Evolutionary conservation across 83 land plant species (phyloP), one percentile per base, ranked within the genome.

Genomic region (Larix sibirica): DNA sequence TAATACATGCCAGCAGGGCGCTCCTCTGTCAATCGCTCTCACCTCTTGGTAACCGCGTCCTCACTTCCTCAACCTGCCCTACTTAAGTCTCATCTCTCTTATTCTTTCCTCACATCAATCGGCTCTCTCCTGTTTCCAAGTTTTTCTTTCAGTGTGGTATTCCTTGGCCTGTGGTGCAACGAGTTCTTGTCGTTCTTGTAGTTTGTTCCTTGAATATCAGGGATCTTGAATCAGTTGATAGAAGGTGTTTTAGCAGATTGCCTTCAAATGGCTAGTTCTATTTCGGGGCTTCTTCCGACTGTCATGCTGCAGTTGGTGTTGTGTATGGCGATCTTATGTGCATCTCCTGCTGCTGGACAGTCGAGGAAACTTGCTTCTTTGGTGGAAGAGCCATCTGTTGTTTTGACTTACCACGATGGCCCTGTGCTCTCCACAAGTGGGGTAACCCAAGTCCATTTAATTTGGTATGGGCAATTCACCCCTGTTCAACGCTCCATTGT

Each of bases 391-490:
- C 89, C 82, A 42, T 88, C 89, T 3, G 62, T 89, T 1, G 47
- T 83, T 0, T 62, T 89, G 38, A 81, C 84, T 42, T 89, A 89
- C 85, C 91, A 89, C 83, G 83, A 87, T 64, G 91, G 91, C 2
- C 62, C 81, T 31, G 79, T 89, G 16, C 85, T 89, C 33, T 84
- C 85, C n/a, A 87, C 88, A 26, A 75, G 80, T 54, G 6, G 82
- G 8, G 8, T 47, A 1, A 47, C 50, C 79, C 75, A 86, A 65
- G 65, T 87, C 62, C 84, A 84, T 47, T 68, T 87, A 80, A 79
- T 90, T 62, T 88, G 90, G 92, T 90, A 90, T 69, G 89, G 89
- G 18, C 54, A 80, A 36, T 87, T 87, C 86, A 83, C 85, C 17
- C 77, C 88, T 3, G 71, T 36, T 23, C 92, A 90, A 56, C 79